Percentiles rank a stretch among this genome's conserved stretches.
Conservation (phyloP, 2,329 filamentous ascomycete species). For the Cryphonectria carpinicola region DNA sequence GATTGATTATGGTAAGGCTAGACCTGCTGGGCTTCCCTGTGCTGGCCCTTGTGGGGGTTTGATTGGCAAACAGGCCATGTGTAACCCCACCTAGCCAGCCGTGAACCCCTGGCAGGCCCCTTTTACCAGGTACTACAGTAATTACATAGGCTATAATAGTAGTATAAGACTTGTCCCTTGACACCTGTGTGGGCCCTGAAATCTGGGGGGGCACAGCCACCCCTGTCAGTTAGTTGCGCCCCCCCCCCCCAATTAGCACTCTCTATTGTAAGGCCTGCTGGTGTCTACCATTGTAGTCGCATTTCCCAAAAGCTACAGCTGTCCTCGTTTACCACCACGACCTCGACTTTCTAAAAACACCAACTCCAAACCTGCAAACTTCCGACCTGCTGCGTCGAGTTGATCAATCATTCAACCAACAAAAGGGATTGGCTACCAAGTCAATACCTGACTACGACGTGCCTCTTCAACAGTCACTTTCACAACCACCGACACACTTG, state of each 20-base stretch:
- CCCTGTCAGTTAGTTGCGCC: background rate
- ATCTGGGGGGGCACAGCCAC: constrained; percentile 1
- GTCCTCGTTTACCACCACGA: constrained; percentile 15
- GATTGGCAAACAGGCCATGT: background rate
- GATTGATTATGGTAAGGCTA: constrained; percentile 2
- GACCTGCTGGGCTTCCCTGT: constrained; percentile 1
- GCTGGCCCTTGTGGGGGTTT: background rate
- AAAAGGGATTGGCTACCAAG: background rate
- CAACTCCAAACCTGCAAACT: background rate
- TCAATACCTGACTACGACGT: background rate
- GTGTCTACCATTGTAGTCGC: background rate
- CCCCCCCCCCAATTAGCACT: background rate
- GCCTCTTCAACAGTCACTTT: background rate
- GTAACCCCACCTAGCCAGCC: background rate
- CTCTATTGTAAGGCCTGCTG: background rate
- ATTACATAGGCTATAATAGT: background rate
- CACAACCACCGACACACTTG: background rate
- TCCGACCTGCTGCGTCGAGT: background rate
- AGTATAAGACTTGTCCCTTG: constrained; percentile 1
- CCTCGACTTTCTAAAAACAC: constrained; percentile 5
- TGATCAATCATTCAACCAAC: background rate
- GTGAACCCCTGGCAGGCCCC: constrained; percentile 6
- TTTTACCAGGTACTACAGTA: background rate
- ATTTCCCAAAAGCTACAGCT: constrained; percentile 16
- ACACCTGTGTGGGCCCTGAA: background rate